Evolutionary conservation across 2,329 filamentous ascomycete genomes (phyloP).

Genomic region (Pyrenophora seminiperda): DNA sequence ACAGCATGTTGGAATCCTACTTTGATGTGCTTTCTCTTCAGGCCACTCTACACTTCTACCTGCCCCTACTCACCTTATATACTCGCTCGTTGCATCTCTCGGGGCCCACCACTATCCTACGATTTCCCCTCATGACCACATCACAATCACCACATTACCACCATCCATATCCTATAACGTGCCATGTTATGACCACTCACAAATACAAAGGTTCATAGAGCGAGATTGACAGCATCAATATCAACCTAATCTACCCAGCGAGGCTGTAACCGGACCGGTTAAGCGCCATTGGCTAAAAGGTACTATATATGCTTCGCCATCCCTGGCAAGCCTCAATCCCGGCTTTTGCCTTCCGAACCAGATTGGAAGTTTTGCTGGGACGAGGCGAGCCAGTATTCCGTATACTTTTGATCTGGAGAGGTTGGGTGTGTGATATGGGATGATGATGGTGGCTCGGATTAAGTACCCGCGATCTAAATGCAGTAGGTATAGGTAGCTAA

Average conservation of each 20-base stretch:
- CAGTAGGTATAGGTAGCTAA: no score
- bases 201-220: slow-evolving; percentile 16
- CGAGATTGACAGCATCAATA: slow-evolving; percentile 31
- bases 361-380: slow-evolving; percentile 15
- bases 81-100: slow-evolving; percentile 7
- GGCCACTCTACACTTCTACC: not conserved
- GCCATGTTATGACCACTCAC: slow-evolving; percentile 16
- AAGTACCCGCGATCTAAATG: no score
- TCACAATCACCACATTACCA: slow-evolving; percentile 1
- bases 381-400: slow-evolving; percentile 23
- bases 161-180: slow-evolving; percentile 10
- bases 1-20: slow-evolving; percentile 42
- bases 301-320: slow-evolving; percentile 26
- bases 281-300: slow-evolving; percentile 23
- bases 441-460: no score
- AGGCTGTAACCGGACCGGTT: slow-evolving; percentile 29
- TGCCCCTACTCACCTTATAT: slow-evolving; percentile 20
- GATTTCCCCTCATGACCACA: slow-evolving; percentile 14
- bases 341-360: slow-evolving; percentile 31
- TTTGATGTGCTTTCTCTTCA: slow-evolving; percentile 1
- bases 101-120: slow-evolving; percentile 10
- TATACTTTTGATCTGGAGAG: slow-evolving; percentile 28
- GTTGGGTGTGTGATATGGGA: no score
- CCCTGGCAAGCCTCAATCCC: slow-evolving; percentile 23
- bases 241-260: slow-evolving; percentile 24